phyloP scores from a whole-genome alignment of 306 rosid species.

The Gastrolobium bilobum region DNA sequence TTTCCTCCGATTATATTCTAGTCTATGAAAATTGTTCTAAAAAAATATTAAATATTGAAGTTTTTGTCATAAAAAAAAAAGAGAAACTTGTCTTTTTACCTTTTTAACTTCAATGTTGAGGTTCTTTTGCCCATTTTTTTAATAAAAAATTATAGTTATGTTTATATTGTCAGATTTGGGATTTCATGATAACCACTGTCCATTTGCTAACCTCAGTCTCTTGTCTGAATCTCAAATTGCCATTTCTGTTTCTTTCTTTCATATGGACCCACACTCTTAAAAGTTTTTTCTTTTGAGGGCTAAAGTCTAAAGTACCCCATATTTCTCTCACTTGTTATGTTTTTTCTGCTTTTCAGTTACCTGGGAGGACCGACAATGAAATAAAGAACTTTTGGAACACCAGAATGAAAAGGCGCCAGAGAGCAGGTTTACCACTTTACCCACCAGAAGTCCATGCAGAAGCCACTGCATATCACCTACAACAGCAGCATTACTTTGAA shows the following conservation, averaged over 20 bases:
- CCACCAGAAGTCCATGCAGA: conserved; percentile 65
- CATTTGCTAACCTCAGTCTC: conserved; percentile 45
- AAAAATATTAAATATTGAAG: background rate
- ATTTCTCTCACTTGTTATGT: background rate
- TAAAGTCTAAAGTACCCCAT: background rate
- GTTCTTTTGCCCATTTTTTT: conserved; percentile 22
- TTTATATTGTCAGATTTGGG: background rate
- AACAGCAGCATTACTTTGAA: conserved; percentile 33
- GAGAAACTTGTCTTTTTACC: background rate
- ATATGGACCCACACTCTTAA: conserved; percentile 48
- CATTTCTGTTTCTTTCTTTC: background rate
- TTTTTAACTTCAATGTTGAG: conserved; percentile 38
- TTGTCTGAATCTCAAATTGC: conserved; percentile 46
- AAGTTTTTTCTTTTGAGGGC: conserved; percentile 19
- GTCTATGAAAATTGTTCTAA: background rate
- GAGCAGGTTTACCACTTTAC: conserved; percentile 79
- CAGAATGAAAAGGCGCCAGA: conserved; percentile 75
- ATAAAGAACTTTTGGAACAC: conserved; percentile 95
- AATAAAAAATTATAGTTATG: conserved; percentile 10
- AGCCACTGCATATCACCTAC: conserved; percentile 51
- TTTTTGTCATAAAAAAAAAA: background rate
- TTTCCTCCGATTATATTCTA: background rate
- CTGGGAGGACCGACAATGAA: conserved; percentile 92
- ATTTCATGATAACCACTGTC: conserved; percentile 8
- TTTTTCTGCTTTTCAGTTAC: conserved; percentile 63